A percentile compares a stretch with the other conserved stretches of the same genome.
Evolutionary conservation across 2,329 filamentous ascomycete genomes (phyloP).

Genomic region (Pseudophaeomoniella oleicola): DNA sequence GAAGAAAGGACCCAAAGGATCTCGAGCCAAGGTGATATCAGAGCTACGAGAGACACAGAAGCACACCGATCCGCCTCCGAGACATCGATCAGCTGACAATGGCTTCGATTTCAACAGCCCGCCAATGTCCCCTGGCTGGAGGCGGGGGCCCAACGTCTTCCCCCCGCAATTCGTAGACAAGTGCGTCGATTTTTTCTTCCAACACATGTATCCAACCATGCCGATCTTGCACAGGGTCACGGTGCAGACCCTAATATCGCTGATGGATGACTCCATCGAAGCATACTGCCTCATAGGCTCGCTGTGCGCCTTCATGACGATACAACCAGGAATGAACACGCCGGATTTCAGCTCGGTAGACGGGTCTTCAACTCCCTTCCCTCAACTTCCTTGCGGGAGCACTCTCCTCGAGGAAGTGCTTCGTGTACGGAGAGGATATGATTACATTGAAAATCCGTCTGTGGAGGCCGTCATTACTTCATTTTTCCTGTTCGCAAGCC

Average conservation of each 20-base stretch:
- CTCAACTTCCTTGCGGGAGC: slow-evolving; percentile 43
- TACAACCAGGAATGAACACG: slow-evolving; percentile 24
- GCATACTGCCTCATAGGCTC: slow-evolving; percentile 26
- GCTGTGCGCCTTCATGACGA: slow-evolving; percentile 27
- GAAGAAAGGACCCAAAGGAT: slow-evolving; percentile 64
- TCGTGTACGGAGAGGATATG: slow-evolving; percentile 23
- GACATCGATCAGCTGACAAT: slow-evolving; percentile 32
- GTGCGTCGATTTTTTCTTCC: slow-evolving; percentile 54
- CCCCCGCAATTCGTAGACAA: slow-evolving; percentile 50
- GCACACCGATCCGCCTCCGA: slow-evolving; percentile 34
- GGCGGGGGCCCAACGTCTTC: slow-evolving; percentile 46
- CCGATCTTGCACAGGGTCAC: slow-evolving; percentile 23
- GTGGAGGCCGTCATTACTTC: slow-evolving; percentile 45
- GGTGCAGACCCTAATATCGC: slow-evolving; percentile 22
- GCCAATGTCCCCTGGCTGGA: slow-evolving; percentile 31
- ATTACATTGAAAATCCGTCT: slow-evolving; percentile 25
- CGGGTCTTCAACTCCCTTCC: slow-evolving; percentile 36
- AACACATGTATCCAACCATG: slow-evolving; percentile 36
- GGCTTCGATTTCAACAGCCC: slow-evolving; percentile 40
- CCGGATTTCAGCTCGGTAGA: not conserved
- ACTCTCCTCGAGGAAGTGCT: slow-evolving; percentile 54
- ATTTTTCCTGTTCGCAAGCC: slow-evolving; percentile 62
- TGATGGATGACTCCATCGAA: slow-evolving; percentile 34
- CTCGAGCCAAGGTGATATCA: slow-evolving; percentile 60
- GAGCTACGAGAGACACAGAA: slow-evolving; percentile 56